Percentiles rank a stretch among this genome's conserved stretches.
These are phyloP conservation scores for Fennellomyces sp. DNA, from an alignment of 371 early-diverging fungal species.

Conservation along the genomic window DNA sequence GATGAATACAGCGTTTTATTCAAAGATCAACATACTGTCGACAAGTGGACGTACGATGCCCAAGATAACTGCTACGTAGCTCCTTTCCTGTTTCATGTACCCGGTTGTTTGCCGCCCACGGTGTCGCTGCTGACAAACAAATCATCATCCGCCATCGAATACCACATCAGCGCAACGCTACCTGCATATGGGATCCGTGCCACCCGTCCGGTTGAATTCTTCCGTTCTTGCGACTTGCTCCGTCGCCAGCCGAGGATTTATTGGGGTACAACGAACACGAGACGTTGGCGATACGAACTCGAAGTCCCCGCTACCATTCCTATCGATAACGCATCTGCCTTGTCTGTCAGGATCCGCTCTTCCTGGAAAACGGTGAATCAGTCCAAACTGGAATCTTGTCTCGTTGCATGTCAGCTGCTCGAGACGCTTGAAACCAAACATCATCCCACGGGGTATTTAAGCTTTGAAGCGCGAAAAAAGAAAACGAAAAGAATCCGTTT, in stretches of 20 bases:
- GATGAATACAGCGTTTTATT: background rate
- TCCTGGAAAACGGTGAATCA: background rate
- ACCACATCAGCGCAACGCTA: background rate
- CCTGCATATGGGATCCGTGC: background rate
- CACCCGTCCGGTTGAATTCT: background rate
- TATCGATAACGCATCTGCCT: background rate
- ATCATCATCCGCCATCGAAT: background rate
- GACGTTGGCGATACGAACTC: slow-evolving; percentile 6
- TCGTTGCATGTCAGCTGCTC: slow-evolving; percentile 1
- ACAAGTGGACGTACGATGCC: background rate
- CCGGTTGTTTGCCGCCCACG: background rate
- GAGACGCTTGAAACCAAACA: slow-evolving; percentile 1
- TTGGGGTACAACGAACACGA: slow-evolving; percentile 1
- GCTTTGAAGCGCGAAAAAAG: too few species aligned
- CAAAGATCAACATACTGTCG: background rate
- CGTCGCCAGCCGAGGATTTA: background rate
- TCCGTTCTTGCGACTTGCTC: background rate
- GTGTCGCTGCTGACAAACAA: background rate
- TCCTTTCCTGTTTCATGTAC: background rate
- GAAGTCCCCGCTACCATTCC: background rate
- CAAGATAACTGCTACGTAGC: background rate
- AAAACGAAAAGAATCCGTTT: too few species aligned
- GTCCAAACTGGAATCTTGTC: background rate
- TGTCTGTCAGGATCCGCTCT: background rate
- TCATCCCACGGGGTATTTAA: background rate